Evolutionary conservation across 306 rosid genomes (phyloP).

Genomic region (Ziziphus jujuba): DNA sequence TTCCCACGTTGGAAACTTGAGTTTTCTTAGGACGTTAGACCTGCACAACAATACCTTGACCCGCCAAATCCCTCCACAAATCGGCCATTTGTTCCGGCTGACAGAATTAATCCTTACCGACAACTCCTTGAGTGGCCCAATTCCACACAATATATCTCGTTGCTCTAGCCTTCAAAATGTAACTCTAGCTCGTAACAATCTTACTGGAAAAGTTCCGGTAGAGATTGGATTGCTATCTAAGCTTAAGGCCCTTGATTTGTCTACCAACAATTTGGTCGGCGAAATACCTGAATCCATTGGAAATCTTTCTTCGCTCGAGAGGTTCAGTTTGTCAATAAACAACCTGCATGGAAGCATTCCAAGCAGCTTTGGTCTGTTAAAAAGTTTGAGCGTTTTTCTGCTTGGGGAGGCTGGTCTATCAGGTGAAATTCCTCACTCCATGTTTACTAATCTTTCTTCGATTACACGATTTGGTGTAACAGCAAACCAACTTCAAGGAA

Average conservation of each 20-base stretch:
- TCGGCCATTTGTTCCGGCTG: constrained; percentile 20
- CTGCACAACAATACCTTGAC: constrained; percentile 29
- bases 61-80: constrained; percentile 18
- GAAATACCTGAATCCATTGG: constrained; percentile 25
- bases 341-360: constrained; percentile 30
- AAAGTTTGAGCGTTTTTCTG: background rate
- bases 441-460: constrained; percentile 32
- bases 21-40: constrained; percentile 28
- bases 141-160: constrained; percentile 14
- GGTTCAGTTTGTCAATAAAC: background rate
- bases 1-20: too few relatives aligned
- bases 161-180: constrained; percentile 20
- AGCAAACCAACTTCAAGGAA: constrained; percentile 28
- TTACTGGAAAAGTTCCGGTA: constrained; percentile 8
- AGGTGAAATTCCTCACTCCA: constrained; percentile 28
- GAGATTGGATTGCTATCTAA: background rate
- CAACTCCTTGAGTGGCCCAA: constrained; percentile 25
- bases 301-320: constrained; percentile 23
- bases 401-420: constrained; percentile 13
- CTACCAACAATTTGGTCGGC: constrained; percentile 12
- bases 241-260: constrained; percentile 3
- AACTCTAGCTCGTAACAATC: background rate
- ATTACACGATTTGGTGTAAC: background rate
- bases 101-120: background rate
- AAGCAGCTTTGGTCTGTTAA: constrained; percentile 24